phyloP scores from a whole-genome alignment of 2,329 filamentous ascomycete genomes.

The Didymella lethalis region DNA sequence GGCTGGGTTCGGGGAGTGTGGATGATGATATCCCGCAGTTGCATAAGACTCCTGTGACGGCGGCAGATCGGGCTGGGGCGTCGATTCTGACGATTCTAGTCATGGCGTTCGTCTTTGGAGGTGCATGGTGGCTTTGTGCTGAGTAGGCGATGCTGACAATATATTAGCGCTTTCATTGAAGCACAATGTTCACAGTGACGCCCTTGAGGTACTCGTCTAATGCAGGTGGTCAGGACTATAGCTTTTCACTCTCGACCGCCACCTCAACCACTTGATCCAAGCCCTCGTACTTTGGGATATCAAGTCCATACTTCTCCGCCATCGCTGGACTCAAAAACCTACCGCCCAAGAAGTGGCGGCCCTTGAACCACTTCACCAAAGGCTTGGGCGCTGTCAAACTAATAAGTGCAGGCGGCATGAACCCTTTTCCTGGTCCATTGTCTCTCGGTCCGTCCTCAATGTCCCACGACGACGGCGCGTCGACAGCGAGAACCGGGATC shows the following conservation, averaged over 20 bases:
- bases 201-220: too few species aligned
- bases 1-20: slow-evolving; percentile 47
- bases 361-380: slow-evolving; percentile 80
- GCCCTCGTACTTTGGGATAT: slow-evolving; percentile 82
- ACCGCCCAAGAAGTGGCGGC: slow-evolving; percentile 91
- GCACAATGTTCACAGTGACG: too few species aligned
- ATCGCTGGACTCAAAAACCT: slow-evolving; percentile 82
- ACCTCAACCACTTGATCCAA: slow-evolving; percentile 91
- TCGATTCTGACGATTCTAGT: slow-evolving; percentile 53
- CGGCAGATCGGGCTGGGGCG: slow-evolving; percentile 54
- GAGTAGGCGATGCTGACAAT: neutral
- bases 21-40: slow-evolving; percentile 31
- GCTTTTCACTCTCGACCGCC: slow-evolving; percentile 36
- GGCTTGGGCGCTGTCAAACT: slow-evolving; percentile 95
- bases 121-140: slow-evolving; percentile 36
- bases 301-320: slow-evolving; percentile 84
- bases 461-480: slow-evolving; percentile 94
- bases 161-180: too few species aligned
- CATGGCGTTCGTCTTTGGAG: slow-evolving; percentile 24
- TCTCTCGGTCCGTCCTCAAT: slow-evolving; percentile 85
- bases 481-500: slow-evolving; percentile 84
- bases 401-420: slow-evolving; percentile 81
- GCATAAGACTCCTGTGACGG: slow-evolving; percentile 38
- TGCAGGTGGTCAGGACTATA: slow-evolving; percentile 5
- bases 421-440: slow-evolving; percentile 78